phyloP scores from a whole-genome alignment of 176 grass and related monocot species.

The Ensete ventricosum region DNA sequence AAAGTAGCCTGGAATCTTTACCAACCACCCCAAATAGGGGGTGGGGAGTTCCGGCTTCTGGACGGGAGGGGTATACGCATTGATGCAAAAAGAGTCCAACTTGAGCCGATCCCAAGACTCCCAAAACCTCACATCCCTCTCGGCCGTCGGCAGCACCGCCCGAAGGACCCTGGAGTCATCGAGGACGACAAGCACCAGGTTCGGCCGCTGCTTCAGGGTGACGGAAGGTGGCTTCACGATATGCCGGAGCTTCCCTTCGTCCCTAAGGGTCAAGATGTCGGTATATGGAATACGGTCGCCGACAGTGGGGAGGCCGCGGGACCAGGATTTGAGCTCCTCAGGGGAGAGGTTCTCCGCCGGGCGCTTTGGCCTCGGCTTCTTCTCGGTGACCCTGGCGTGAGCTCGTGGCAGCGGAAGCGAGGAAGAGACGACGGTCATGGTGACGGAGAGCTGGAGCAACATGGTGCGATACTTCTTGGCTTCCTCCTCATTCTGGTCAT shows the following conservation, averaged over 20 bases:
- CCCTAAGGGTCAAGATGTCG: conserved; percentile 13
- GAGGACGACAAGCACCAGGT: conserved; percentile 12
- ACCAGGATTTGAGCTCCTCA: conserved; percentile 18
- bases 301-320: conserved; percentile 18
- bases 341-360: conserved; percentile 10
- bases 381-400: conserved; percentile 19
- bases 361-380: conserved; percentile 16
- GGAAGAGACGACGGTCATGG: conserved; percentile 15
- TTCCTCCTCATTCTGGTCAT: neutral
- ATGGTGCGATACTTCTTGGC: neutral
- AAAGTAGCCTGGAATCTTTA: conserved; percentile 1
- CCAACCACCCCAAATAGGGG: conserved; percentile 26
- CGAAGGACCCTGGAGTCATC: conserved; percentile 24
- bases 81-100: conserved; percentile 25
- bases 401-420: conserved; percentile 7
- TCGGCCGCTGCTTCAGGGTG: conserved; percentile 8
- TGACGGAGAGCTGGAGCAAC: conserved; percentile 9
- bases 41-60: conserved; percentile 14
- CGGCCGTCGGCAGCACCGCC: conserved; percentile 13
- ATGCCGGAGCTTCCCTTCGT: conserved; percentile 22
- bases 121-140: conserved; percentile 28
- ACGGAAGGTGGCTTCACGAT: conserved; percentile 19
- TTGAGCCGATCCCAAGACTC: conserved; percentile 20
- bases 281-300: conserved; percentile 22
- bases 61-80: conserved; percentile 25